These are phyloP conservation scores for Solanum hybrid DNA, from an alignment of 305 asterid species.

Conservation along the genomic window DNA sequence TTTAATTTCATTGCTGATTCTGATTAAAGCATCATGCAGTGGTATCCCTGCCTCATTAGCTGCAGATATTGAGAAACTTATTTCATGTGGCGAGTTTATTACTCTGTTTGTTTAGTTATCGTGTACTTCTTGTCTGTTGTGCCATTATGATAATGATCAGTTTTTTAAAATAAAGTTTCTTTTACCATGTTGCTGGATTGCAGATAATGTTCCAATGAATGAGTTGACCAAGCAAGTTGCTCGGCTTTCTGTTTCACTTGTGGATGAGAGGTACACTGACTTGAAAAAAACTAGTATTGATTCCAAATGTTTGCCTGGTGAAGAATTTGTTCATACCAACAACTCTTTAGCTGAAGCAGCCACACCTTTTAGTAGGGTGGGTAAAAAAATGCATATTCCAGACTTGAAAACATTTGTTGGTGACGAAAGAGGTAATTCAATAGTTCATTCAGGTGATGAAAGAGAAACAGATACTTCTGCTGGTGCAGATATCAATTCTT, in stretches of 20 bases:
- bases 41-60: slow-evolving; percentile 48
- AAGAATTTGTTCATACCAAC: slow-evolving; percentile 21
- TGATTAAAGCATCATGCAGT: slow-evolving; percentile 49
- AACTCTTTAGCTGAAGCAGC: slow-evolving; percentile 23
- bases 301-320: slow-evolving; percentile 22
- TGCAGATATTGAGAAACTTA: slow-evolving; percentile 54
- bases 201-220: slow-evolving; percentile 59
- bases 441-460: slow-evolving; percentile 71
- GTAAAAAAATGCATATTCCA: slow-evolving; percentile 20
- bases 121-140: slow-evolving; percentile 7
- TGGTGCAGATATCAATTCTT: slow-evolving; percentile 17
- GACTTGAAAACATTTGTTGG: slow-evolving; percentile 24
- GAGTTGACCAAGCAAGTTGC: slow-evolving; percentile 55
- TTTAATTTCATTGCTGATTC: slow-evolving; percentile 54
- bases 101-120: slow-evolving; percentile 1
- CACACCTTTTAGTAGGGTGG: slow-evolving; percentile 22
- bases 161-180: neutral
- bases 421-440: slow-evolving; percentile 28
- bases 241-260: slow-evolving; percentile 57
- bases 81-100: slow-evolving; percentile 52
- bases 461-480: slow-evolving; percentile 38
- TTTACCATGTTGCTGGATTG: slow-evolving; percentile 19
- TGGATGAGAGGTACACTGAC: slow-evolving; percentile 29
- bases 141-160: neutral
- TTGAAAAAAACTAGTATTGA: slow-evolving; percentile 15